Evolutionary conservation across 305 asterid species (phyloP).

Genomic region (Lippia alba): DNA sequence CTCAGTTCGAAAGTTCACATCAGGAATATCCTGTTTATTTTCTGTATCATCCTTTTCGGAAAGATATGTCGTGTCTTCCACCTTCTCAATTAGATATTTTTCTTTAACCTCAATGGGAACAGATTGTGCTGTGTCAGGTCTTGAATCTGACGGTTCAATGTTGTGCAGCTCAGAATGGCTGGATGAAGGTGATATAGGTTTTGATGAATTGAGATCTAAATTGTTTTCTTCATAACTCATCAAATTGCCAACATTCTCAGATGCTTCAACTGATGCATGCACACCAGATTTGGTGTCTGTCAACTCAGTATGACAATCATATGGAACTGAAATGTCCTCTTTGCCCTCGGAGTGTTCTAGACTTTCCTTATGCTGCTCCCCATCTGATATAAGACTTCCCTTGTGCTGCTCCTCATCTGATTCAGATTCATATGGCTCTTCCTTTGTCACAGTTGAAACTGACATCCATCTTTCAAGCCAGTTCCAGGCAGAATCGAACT

Average conservation of each 20-base stretch:
- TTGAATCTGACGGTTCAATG: slow-evolving; percentile 40
- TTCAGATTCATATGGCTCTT: slow-evolving; percentile 45
- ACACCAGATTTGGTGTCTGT: slow-evolving; percentile 35
- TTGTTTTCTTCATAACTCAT: slow-evolving; percentile 43
- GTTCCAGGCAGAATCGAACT: slow-evolving; percentile 87
- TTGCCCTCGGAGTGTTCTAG: slow-evolving; percentile 42
- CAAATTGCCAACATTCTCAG: slow-evolving; percentile 48
- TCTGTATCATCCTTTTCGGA: slow-evolving; percentile 42
- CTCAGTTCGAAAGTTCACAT: slow-evolving; percentile 34
- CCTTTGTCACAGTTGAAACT: slow-evolving; percentile 56
- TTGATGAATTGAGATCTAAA: slow-evolving; percentile 43
- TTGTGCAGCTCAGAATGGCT: slow-evolving; percentile 41
- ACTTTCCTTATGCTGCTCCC: slow-evolving; percentile 44
- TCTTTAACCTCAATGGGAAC: slow-evolving; percentile 43
- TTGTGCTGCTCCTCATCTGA: slow-evolving; percentile 40
- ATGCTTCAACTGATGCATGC: slow-evolving; percentile 45
- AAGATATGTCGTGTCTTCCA: slow-evolving; percentile 44
- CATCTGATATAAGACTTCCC: slow-evolving; percentile 36
- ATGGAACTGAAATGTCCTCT: slow-evolving; percentile 42
- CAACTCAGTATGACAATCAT: slow-evolving; percentile 45
- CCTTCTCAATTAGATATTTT: slow-evolving; percentile 38
- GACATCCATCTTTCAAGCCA: slow-evolving; percentile 98
- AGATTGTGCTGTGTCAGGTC: slow-evolving; percentile 38
- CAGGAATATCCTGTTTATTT: slow-evolving; percentile 40
- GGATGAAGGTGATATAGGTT: slow-evolving; percentile 36